phyloP scores from a whole-genome alignment of 345 rosid genomes.

The Brassica juncea region DNA sequence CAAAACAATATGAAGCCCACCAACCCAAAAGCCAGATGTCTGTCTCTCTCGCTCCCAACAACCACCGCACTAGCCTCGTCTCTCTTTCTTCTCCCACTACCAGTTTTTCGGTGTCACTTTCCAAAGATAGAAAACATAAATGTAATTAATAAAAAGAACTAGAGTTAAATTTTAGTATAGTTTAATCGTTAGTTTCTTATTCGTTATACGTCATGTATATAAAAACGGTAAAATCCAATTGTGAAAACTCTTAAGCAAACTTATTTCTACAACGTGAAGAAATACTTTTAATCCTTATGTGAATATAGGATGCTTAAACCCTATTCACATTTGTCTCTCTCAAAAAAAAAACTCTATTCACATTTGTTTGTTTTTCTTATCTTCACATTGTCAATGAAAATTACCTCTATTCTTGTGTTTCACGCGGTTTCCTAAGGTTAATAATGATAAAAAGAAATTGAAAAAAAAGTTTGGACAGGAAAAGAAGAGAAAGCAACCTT shows the following conservation, averaged over 20 bases:
- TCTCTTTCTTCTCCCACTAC: constrained; percentile 32
- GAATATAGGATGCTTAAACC: background rate
- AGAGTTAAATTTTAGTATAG: background rate
- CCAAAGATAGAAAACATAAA: background rate
- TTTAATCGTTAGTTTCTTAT: background rate
- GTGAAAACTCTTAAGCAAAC: background rate
- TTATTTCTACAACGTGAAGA: background rate
- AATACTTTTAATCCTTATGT: background rate
- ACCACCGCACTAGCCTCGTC: constrained; percentile 41
- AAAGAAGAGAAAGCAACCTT: constrained; percentile 21
- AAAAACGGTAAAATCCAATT: background rate
- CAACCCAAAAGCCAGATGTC: constrained; percentile 33
- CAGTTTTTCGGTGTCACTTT: constrained; percentile 3
- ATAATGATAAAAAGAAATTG: constrained; percentile 7
- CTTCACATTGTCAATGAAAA: background rate
- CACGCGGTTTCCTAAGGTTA: constrained; percentile 28
- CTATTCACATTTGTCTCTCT: background rate
- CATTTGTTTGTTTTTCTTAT: background rate
- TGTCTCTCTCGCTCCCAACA: constrained; percentile 16
- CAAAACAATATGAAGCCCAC: constrained; percentile 8
- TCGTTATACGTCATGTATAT: background rate
- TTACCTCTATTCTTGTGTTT: background rate
- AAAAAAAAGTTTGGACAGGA: background rate
- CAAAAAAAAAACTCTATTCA: background rate
- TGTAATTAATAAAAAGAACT: background rate